Base-by-base conservation (phyloP, 2,329 filamentous ascomycete genomes). In the Neonectria hederae region DNA sequence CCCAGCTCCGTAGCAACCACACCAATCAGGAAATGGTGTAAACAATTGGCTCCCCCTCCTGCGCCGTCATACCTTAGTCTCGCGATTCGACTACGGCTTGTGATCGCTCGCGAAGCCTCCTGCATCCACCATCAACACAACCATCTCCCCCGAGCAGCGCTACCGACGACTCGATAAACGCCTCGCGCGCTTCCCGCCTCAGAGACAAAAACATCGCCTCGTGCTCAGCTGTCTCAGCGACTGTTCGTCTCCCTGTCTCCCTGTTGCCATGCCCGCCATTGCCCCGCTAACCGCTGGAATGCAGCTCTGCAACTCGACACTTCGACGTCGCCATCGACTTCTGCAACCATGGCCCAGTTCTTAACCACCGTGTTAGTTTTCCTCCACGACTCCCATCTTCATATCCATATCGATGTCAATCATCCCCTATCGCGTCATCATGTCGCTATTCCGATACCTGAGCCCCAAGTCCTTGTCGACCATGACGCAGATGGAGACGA, bases 271-370 rank as follows among this genome's bases (percentile, higher is more conserved):
- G 55, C 52, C 60, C 67, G 52, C 26, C 54, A 79, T 80, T 78
- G 76, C 78, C 78, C 76, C 76, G 79, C 79, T 81, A 79, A 81
- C 79, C 66, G 59, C 64, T 78, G 79, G 79, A 81, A 81, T 81
- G 78, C 67, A 76, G 70, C 59, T 66, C 57, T 54, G 43, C 57
- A 52, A 61, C 61, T 65, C 60, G 46, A 69, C 40, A 53, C 66
- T 42, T 62, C 60, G 24, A 48, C 61, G 21, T 54, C 59, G 51
- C 65, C 60, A 54, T 62, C 60, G 43, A 59, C 59, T 13, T 59
- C 65, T 54, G 56, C 66, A 68, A 70, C 63, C 65, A 81, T 81
- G 79, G 75, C 79, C 54, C 79, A 81, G 69, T 81, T 81, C 73
- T 75, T 81, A 67, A 80, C 78, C 53, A 81, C 80, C 64, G 80